phyloP scores from a whole-genome alignment of 148 eudicot genomes.

The Rhododendron vialii region DNA sequence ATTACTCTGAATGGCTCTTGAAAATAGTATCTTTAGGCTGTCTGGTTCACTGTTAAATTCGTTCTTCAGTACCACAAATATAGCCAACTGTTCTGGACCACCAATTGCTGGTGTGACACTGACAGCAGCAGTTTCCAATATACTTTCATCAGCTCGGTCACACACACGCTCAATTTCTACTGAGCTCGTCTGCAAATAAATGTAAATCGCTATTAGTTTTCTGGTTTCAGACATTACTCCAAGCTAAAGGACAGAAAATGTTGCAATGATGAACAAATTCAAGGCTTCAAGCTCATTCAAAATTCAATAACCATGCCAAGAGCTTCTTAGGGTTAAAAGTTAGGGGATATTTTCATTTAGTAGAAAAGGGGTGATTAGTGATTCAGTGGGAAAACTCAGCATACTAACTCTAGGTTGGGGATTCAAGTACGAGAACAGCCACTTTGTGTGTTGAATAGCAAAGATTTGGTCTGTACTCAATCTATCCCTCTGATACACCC shows the following conservation, averaged over 20 bases:
- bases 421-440: not conserved
- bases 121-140: constrained; percentile 85
- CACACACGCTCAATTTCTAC: constrained; percentile 91
- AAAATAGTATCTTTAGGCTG: constrained; percentile 51
- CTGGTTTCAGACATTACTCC: not conserved
- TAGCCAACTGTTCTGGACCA: constrained; percentile 76
- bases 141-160: constrained; percentile 57
- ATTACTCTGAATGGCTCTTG: constrained; percentile 67
- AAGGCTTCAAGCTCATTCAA: not conserved
- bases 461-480: not conserved
- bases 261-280: not conserved
- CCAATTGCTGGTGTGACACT: constrained; percentile 62
- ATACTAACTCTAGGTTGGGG: not conserved
- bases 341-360: not conserved
- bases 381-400: not conserved
- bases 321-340: not conserved
- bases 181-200: constrained; percentile 65
- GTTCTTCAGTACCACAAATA: constrained; percentile 65
- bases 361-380: not conserved
- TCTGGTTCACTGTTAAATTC: constrained; percentile 41
- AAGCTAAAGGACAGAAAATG: not conserved
- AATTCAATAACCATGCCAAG: not conserved
- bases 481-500: not conserved
- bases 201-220: not conserved
- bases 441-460: not conserved